Evolutionary conservation across 257 asterid genomes (phyloP).

Genomic region (Ballota nigra): DNA sequence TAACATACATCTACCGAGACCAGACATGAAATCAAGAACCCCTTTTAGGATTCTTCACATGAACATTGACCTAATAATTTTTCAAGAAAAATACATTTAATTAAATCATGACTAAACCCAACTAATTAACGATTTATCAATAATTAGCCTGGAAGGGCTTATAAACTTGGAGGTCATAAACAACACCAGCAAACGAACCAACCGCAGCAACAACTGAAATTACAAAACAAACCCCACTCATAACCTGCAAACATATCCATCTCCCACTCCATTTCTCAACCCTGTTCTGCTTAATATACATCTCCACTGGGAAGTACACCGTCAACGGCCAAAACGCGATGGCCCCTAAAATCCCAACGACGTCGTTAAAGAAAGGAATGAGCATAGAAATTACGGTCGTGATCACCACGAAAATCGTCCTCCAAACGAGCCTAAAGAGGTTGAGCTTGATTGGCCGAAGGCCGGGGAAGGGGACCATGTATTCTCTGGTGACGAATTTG

Average conservation of each 20-base stretch:
- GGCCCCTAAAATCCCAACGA: constrained; percentile 50
- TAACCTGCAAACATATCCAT: constrained; percentile 40
- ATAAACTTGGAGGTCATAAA: constrained; percentile 30
- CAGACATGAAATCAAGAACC: constrained; percentile 9
- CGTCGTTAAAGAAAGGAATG: constrained; percentile 47
- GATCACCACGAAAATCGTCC: constrained; percentile 33
- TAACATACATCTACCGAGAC: background rate
- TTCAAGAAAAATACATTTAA: too few relatives aligned
- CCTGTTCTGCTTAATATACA: constrained; percentile 35
- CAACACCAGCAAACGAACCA: constrained; percentile 56
- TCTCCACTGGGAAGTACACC: constrained; percentile 50
- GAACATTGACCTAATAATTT: background rate
- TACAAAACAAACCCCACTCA: constrained; percentile 38
- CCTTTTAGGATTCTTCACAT: constrained; percentile 5
- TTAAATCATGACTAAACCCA: too few relatives aligned
- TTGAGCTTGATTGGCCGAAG: constrained; percentile 19
- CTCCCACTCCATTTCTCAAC: constrained; percentile 35
- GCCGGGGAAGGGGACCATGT: constrained; percentile 27
- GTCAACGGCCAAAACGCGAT: constrained; percentile 46
- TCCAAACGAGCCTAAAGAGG: constrained; percentile 43
- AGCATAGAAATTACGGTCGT: constrained; percentile 46
- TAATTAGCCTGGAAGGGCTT: constrained; percentile 40
- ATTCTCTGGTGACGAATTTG: constrained; percentile 35
- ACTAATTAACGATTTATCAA: background rate
- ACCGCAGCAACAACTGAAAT: constrained; percentile 50